phyloP scores from a whole-genome alignment of 371 early-diverging fungal genomes.

The Zopfochytrium polystomum region DNA sequence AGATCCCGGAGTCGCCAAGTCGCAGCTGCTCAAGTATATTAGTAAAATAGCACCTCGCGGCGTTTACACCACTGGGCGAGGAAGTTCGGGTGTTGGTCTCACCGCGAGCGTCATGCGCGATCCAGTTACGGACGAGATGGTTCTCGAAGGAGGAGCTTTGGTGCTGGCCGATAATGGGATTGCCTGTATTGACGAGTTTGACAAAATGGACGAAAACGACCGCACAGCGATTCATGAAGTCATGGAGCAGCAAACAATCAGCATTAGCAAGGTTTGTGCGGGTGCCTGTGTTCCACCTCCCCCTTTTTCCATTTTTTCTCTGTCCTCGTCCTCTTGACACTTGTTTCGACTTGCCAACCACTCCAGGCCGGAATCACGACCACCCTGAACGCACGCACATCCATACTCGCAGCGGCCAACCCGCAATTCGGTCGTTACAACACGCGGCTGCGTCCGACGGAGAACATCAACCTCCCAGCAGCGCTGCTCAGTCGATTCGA shows the following conservation, averaged over 20 bases:
- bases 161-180: slow-evolving; percentile 98
- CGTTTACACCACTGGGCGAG: slow-evolving; percentile 98
- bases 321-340: neutral
- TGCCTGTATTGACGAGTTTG: slow-evolving; percentile 98
- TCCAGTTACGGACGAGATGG: slow-evolving; percentile 97
- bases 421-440: slow-evolving; percentile 60
- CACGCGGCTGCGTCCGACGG: slow-evolving; percentile 30
- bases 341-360: neutral
- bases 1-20: slow-evolving; percentile 98
- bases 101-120: slow-evolving; percentile 97
- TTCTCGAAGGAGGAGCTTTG: slow-evolving; percentile 98
- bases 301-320: no score
- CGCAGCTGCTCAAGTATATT: slow-evolving; percentile 96
- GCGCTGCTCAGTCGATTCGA: slow-evolving; percentile 97
- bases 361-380: slow-evolving; percentile 96
- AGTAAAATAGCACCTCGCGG: slow-evolving; percentile 94
- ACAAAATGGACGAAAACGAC: slow-evolving; percentile 98
- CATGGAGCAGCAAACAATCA: slow-evolving; percentile 99
- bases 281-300: no score
- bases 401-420: slow-evolving; percentile 99
- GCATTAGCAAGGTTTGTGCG: slow-evolving; percentile 93
- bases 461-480: slow-evolving; percentile 96
- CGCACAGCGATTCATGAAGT: slow-evolving; percentile 96
- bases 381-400: slow-evolving; percentile 97
- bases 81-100: slow-evolving; percentile 98